Evolutionary conservation across 2,329 filamentous ascomycete species (phyloP).

Genomic region (Fusarium cicatricum): DNA sequence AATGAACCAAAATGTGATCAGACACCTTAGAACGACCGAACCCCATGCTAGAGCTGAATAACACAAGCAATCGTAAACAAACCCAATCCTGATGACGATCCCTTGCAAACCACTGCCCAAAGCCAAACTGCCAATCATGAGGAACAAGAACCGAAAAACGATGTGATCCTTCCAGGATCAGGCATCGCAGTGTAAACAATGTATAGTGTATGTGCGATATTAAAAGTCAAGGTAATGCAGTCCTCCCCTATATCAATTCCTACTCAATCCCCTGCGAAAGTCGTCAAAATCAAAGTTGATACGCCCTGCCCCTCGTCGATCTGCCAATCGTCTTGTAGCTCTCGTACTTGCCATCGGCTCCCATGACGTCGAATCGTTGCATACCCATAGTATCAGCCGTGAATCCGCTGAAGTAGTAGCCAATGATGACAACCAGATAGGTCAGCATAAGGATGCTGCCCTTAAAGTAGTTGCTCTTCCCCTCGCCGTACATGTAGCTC

Average conservation of each 20-base stretch:
- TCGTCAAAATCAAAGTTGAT: constrained; percentile 27
- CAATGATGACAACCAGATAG: constrained; percentile 89
- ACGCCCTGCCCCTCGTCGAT: constrained; percentile 47
- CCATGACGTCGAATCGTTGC: constrained; percentile 63
- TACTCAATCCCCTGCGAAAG: neutral
- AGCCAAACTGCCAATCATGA: constrained; percentile 11
- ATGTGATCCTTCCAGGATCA: constrained; percentile 10
- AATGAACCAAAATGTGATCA: constrained; percentile 6
- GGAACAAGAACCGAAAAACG: constrained; percentile 15
- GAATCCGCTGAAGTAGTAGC: constrained; percentile 84
- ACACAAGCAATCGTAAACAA: neutral
- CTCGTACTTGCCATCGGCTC: constrained; percentile 58
- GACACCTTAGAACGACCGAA: constrained; percentile 21
- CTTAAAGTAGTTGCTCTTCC: constrained; percentile 99
- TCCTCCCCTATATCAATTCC: neutral
- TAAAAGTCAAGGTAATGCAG: constrained; percentile 18
- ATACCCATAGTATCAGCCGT: constrained; percentile 55
- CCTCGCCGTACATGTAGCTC: constrained; percentile 97
- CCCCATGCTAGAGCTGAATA: constrained; percentile 5
- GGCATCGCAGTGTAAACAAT: constrained; percentile 15
- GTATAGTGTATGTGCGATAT: constrained; percentile 30
- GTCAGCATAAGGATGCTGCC: constrained; percentile 93
- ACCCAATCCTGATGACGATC: constrained; percentile 8
- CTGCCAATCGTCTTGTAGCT: constrained; percentile 64
- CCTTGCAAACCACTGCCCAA: neutral